Base-by-base conservation (phyloP, 768 basidiomycete genomes). In the Lyophyllum decastes region DNA sequence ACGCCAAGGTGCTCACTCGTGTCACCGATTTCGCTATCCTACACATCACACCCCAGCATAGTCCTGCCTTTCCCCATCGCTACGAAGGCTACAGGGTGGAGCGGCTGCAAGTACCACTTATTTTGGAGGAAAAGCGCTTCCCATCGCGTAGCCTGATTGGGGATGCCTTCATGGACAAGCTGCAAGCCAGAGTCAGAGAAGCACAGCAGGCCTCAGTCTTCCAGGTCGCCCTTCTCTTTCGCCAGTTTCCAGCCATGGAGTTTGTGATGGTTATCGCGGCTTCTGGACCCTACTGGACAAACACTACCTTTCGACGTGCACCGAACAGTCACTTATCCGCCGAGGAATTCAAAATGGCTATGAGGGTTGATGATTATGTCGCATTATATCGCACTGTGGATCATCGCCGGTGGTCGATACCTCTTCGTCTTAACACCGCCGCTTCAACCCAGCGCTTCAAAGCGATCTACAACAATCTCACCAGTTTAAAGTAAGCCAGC, bases 11-110 rank as follows among this genome's bases (percentile, higher is more conserved):
- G 5, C 4, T 49, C 48, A 12, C 33, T 27, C 48, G 48, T 24
- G 48, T 49, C 17, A 49, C 48, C 19, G 48, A 49, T 33, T 49
- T 49, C 27, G 48, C 48, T 12, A 49, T 49, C 48, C 27, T 49
- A 21, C 48, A 33, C 48, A 9, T 49, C 27, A 8, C 26, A 4
- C 17, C 24, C 27, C 27, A 30, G 19, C 26, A 33, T 26, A 30
- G 10, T 19, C 1, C 48, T 21, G 26, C 48, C 10, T 26, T 49
- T 17, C 26, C 26, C 24, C 8, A 2, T 6, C 48, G 48, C 2
- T 49, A 49, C 19, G 27, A 49, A 34, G 48, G 48, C 1, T 49
- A 49, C 17, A 49, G 48, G 48, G 27, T 49, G 11, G 25, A 19
- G 6, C 7, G 26, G 27, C n/a, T 30, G 2, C 17, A 5, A 11